Conservation (phyloP, 163 green algal genomes). For the Trebouxiophyceae sp. region DNA sequence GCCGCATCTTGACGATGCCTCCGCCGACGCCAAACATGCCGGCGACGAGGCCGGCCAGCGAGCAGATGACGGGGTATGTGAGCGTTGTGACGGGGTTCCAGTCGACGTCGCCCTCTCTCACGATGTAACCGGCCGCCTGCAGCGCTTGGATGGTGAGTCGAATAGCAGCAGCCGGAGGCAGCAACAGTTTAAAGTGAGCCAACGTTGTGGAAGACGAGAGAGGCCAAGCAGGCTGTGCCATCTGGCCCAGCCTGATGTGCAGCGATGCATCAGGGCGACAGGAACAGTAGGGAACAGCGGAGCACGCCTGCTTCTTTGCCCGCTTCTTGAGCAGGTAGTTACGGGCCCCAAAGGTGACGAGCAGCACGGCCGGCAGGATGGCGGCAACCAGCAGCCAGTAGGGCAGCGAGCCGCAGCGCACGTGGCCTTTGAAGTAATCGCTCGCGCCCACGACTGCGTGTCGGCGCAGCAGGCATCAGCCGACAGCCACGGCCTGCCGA, state of each 20-base stretch:
- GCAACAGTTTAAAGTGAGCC: too few relatives aligned
- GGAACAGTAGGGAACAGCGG: too few relatives aligned
- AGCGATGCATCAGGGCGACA: too few relatives aligned
- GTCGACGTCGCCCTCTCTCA: slow-evolving; percentile 22
- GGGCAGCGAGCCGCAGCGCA: slow-evolving; percentile 29
- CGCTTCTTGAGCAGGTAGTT: slow-evolving; percentile 4
- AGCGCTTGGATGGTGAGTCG: too few relatives aligned
- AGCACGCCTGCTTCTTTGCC: too few relatives aligned
- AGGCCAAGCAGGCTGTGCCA: too few relatives aligned
- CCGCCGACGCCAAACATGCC: slow-evolving; percentile 60
- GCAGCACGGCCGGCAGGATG: slow-evolving; percentile 32
- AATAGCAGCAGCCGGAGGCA: too few relatives aligned
- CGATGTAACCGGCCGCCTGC: slow-evolving; percentile 9
- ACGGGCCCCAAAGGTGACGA: slow-evolving; percentile 20
- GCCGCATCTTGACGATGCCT: slow-evolving; percentile 38
- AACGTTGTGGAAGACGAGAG: too few relatives aligned
- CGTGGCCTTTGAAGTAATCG: slow-evolving; percentile 34
- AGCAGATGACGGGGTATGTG: slow-evolving; percentile 50
- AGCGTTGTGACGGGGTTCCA: slow-evolving; percentile 32
- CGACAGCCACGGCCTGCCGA: too few relatives aligned
- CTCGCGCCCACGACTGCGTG: slow-evolving; percentile 32
- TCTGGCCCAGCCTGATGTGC: too few relatives aligned
- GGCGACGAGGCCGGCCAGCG: slow-evolving; percentile 49
- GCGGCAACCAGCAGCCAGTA: slow-evolving; percentile 51
- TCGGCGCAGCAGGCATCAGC: too few relatives aligned